Evolutionary conservation across 2,329 filamentous ascomycete genomes (phyloP), one percentile per base, ranked within the genome.

Genomic region (Magnaporthiopsis rhizophila): DNA sequence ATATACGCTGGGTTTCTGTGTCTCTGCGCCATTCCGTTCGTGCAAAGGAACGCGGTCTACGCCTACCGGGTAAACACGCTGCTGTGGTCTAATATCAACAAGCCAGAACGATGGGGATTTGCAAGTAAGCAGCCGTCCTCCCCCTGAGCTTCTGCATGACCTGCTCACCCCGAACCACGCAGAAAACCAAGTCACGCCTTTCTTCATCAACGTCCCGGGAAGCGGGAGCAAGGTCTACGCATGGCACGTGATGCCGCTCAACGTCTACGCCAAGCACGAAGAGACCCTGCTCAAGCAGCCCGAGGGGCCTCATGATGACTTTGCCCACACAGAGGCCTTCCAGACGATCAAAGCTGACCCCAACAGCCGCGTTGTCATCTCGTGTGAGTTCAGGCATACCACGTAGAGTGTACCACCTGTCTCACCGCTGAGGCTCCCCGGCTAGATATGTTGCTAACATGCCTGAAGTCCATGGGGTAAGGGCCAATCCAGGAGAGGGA

Each of bases 141-240:
- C 21, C 11, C 9, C 18, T 61, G 6, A 21, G 1, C 21, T 11
- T 24, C 34, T 45, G 15, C 21, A 6, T 12, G 18, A n/a, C n/a
- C 9, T 9, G 34, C 59, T 61, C 24, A 61, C 32, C 18, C 18
- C 4, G 6, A 38, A n/a, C 32, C 15, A 1, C 59, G 2, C 69
- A 94, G 90, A 86, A 72, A 92, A 92, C 69, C 94, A 98, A 77
- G 89, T 96, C 3, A 92, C 91, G 7, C 90, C 94, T 0, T 97
- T 98, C 74, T 86, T 85, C 61, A 77, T 98, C 53, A 78, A 77
- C 53, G 4, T 95, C 92, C 0, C 79, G 86, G 1, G 38, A 12
- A 93, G 97, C 73, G 86, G 87, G 56, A 88, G 93, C 74, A 86
- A 80, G 2, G 78, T 98, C 24, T 96, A 95, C 72, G 90, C 90